Percentiles rank a stretch among this genome's conserved stretches.
Evolutionary conservation across 1,139 yeast species (phyloP).

Genomic region (Kodamaea sp.): DNA sequence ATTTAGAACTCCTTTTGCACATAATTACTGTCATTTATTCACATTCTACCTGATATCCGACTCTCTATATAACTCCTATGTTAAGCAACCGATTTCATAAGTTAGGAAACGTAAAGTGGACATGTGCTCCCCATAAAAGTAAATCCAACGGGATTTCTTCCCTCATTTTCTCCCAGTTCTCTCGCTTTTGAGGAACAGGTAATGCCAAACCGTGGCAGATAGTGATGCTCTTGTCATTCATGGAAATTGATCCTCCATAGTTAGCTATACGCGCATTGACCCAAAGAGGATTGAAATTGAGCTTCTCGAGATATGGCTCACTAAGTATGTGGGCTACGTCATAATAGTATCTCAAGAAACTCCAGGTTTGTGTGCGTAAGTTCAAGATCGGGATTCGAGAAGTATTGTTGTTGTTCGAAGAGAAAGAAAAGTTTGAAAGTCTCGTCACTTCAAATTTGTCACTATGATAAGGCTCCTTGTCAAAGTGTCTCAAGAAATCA

Average conservation of each 20-base stretch:
- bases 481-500: conserved; percentile 37
- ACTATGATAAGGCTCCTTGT: conserved; percentile 29
- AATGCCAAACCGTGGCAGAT: conserved; percentile 40
- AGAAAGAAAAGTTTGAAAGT: conserved; percentile 32
- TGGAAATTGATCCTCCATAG: conserved; percentile 35
- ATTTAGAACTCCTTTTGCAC: too few relatives aligned
- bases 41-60: too few relatives aligned
- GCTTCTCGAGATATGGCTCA: conserved; percentile 22
- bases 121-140: conserved; percentile 39
- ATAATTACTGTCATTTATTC: too few relatives aligned
- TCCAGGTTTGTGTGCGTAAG: conserved; percentile 47
- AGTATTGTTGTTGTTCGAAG: conserved; percentile 29
- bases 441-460: conserved; percentile 41
- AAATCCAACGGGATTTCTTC: conserved; percentile 23
- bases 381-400: conserved; percentile 41
- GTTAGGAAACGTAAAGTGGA: conserved; percentile 41
- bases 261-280: conserved; percentile 33
- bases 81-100: too few relatives aligned
- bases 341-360: conserved; percentile 36
- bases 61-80: too few relatives aligned
- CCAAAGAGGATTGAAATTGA: conserved; percentile 26
- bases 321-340: conserved; percentile 30
- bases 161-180: conserved; percentile 24
- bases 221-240: conserved; percentile 40
- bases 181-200: conserved; percentile 33